Evolutionary conservation across 2,329 filamentous ascomycete genomes (phyloP), one percentile per base, ranked within the genome.

Genomic region (Trichoderma endophyticum): DNA sequence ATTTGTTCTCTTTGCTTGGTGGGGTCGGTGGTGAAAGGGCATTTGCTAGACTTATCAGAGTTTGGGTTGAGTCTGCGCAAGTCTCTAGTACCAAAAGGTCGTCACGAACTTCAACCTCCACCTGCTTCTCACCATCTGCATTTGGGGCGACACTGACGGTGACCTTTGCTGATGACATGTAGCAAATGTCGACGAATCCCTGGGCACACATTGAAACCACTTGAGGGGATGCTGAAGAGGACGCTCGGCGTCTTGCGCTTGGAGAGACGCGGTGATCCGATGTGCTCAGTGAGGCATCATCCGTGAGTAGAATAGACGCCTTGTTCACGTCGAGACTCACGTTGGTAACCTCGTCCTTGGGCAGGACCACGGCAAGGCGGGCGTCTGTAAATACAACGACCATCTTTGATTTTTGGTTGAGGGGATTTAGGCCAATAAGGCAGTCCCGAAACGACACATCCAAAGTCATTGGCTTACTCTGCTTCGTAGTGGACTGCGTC

Each of bases 61-160:
- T 99, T 80, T 98, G 94, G 0, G 94, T 98, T 2, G 96, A 99
- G 81, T 99, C 96, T 34, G 96, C 96, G 77, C 97, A 99, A 1
- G 95, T 97, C 81, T 99, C 96, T 7, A 99, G 83, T 39, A 99
- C 91, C 68, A 99, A 86, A 1, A 99, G 86, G 75, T 97, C 92
- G 77, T 97, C 95, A 73, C 90, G 90, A 61, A 98, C 84, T 74
- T 97, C 93, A 1, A 98, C 86, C 75, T 96, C 91, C 15, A 98
- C 81, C 54, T 89, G 88, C 74, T 91, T 92, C 34, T 90, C 86
- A 0, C 86, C 88, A 43, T 90, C 87, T 5, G 75, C 70, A 1
- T 84, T 84, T 3, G 85, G 84, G 26, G 84, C 82, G 14, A 95
- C 84, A 61, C 89, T 88, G 3, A 96, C 85, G 3, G 84, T 83